These are phyloP conservation scores for Fusarium sp. DNA, from an alignment of 2,329 filamentous ascomycete species.

Conservation along the genomic window DNA sequence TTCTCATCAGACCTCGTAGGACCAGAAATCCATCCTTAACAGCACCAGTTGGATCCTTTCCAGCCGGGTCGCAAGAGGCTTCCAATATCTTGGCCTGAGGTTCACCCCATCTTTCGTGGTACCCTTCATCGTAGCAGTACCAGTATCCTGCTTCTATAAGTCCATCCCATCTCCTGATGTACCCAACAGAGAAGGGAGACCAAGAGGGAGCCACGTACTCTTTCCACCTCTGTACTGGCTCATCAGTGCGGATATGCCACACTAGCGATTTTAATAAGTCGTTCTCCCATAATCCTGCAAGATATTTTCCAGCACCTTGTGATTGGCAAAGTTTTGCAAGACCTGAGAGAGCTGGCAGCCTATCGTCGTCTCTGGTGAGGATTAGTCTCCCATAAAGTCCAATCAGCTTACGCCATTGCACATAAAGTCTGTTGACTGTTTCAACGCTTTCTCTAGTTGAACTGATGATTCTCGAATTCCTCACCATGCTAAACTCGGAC, in stretches of 20 bases:
- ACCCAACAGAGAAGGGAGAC: not conserved
- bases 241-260: not conserved
- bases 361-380: fast-evolving
- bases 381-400: fast-evolving
- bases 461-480: not conserved
- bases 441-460: no score
- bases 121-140: not conserved
- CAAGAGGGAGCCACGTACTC: not conserved
- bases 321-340: not conserved
- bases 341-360: not conserved
- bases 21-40: not conserved
- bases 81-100: not conserved
- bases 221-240: not conserved
- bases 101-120: not conserved
- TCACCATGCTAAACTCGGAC: not conserved
- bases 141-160: not conserved
- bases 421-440: no score
- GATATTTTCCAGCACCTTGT: not conserved
- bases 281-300: not conserved
- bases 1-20: not conserved
- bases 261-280: not conserved
- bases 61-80: fast-evolving
- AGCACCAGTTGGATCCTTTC: not conserved
- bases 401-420: not conserved
- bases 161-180: not conserved